phyloP scores from a whole-genome alignment of 352 stramenopile genomes.

The Phytopythium ostracodes region DNA sequence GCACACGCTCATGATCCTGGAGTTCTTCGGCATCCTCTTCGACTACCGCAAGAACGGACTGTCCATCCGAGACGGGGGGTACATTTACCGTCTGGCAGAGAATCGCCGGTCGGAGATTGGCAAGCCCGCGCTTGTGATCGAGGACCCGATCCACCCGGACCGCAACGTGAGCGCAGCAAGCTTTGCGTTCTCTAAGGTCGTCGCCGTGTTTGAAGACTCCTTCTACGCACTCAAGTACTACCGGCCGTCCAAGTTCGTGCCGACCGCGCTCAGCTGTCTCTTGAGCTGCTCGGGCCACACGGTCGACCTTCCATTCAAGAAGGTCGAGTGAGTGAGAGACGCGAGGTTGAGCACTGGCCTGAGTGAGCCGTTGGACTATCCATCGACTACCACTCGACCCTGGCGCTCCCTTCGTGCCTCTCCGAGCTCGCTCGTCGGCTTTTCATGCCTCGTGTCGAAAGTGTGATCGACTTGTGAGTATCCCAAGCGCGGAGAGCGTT shows the following conservation, averaged over 20 bases:
- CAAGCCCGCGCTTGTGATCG: conserved; percentile 81
- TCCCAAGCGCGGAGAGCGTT: neutral
- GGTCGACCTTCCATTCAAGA: neutral
- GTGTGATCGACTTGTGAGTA: conserved; percentile 1
- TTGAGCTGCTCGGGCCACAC: conserved; percentile 64
- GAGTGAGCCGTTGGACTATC: too few species aligned
- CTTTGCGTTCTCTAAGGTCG: conserved; percentile 83
- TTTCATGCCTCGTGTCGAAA: neutral
- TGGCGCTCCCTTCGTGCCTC: neutral
- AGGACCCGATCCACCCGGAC: conserved; percentile 85
- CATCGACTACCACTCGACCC: too few species aligned
- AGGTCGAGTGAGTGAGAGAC: neutral
- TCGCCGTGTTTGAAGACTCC: conserved; percentile 81
- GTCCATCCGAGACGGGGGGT: conserved; percentile 80
- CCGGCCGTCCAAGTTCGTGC: conserved; percentile 64
- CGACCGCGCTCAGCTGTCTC: conserved; percentile 76
- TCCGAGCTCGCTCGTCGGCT: neutral
- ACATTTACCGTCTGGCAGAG: conserved; percentile 79
- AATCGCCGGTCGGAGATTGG: conserved; percentile 35
- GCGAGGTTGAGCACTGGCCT: neutral
- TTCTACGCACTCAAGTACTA: conserved; percentile 87
- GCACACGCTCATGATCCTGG: conserved; percentile 72
- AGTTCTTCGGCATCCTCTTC: conserved; percentile 86
- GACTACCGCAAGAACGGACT: conserved; percentile 82
- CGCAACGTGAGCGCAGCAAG: conserved; percentile 85